A percentile compares a stretch with the other conserved stretches of the same genome.
phyloP scores from a whole-genome alignment of 352 stramenopile species.

The Blastocystis sp. region DNA sequence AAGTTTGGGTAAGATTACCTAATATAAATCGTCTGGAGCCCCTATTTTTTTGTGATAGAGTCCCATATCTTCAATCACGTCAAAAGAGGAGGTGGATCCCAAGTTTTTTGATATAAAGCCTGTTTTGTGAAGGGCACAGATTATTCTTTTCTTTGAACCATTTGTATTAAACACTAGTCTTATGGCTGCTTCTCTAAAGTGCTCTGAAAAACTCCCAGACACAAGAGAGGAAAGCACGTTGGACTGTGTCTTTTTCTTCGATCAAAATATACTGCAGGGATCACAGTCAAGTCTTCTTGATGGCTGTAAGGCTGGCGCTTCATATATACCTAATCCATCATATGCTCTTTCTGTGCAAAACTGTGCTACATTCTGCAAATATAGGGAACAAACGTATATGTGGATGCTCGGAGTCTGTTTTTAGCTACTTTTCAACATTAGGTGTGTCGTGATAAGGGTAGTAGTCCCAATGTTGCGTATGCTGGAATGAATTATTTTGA shows the following conservation, averaged over 20 bases:
- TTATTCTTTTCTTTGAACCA: not conserved
- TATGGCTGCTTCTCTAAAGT: not conserved
- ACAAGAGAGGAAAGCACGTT: not conserved
- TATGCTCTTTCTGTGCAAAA: slow-evolving; percentile 38
- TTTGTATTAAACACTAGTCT: not conserved
- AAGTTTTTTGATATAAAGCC: not conserved
- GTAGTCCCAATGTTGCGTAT: slow-evolving; percentile 1
- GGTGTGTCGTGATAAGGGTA: slow-evolving; percentile 35
- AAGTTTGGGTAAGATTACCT: not conserved
- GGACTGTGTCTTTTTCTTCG: slow-evolving; percentile 6
- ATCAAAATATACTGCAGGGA: not conserved
- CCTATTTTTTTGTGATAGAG: not conserved
- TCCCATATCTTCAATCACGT: not conserved
- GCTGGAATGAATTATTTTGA: slow-evolving; percentile 42
- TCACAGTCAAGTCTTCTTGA: not conserved
- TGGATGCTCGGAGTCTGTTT: slow-evolving; percentile 29
- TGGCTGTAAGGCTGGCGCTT: not conserved
- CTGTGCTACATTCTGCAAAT: not conserved
- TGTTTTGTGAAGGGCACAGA: not conserved
- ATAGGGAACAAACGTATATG: slow-evolving; percentile 36
- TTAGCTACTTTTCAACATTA: not conserved
- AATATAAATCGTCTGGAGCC: not conserved
- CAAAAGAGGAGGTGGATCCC: not conserved
- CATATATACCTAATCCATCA: slow-evolving; percentile 23
- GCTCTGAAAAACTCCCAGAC: slow-evolving; percentile 8